phyloP scores from a whole-genome alignment of 345 rosid genomes.

The Pugionium cornutum region DNA sequence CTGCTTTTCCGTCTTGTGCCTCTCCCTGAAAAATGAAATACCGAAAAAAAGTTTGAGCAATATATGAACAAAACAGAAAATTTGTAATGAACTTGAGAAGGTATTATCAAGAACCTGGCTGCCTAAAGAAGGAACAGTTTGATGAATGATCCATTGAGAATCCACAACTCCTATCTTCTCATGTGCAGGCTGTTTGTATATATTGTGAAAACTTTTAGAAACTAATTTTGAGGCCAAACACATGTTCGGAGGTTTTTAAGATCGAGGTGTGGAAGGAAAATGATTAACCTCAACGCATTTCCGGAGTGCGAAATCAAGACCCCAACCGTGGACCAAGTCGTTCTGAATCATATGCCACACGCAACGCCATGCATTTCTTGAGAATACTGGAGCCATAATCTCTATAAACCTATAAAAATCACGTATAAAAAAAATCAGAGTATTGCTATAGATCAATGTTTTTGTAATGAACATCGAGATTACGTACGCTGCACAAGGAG shows the following conservation, averaged over 20 bases:
- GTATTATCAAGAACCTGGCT: constrained; percentile 60
- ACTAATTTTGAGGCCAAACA: neutral
- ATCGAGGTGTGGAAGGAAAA: neutral
- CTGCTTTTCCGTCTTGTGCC: constrained; percentile 58
- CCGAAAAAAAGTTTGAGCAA: neutral
- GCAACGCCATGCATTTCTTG: constrained; percentile 95
- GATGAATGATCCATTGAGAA: constrained; percentile 96
- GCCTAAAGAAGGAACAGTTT: constrained; percentile 82
- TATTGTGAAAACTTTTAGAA: constrained; percentile 15
- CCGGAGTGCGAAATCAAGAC: constrained; percentile 91
- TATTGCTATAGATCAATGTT: neutral
- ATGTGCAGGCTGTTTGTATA: constrained; percentile 78
- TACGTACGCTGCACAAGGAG: constrained; percentile 98
- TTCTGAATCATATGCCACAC: constrained; percentile 99
- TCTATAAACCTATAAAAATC: constrained; percentile 70
- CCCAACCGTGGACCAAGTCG: constrained; percentile 99
- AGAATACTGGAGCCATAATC: constrained; percentile 99
- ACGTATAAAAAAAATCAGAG: constrained; percentile 1
- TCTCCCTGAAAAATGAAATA: constrained; percentile 52
- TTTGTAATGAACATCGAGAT: constrained; percentile 9
- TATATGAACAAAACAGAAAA: neutral
- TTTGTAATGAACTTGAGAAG: constrained; percentile 6
- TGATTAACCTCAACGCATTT: constrained; percentile 74
- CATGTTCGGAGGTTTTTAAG: neutral
- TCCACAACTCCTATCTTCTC: constrained; percentile 98